These are phyloP conservation scores for Scytalidium sp. DNA, from an alignment of 2,329 filamentous ascomycete genomes.

Conservation along the genomic window DNA sequence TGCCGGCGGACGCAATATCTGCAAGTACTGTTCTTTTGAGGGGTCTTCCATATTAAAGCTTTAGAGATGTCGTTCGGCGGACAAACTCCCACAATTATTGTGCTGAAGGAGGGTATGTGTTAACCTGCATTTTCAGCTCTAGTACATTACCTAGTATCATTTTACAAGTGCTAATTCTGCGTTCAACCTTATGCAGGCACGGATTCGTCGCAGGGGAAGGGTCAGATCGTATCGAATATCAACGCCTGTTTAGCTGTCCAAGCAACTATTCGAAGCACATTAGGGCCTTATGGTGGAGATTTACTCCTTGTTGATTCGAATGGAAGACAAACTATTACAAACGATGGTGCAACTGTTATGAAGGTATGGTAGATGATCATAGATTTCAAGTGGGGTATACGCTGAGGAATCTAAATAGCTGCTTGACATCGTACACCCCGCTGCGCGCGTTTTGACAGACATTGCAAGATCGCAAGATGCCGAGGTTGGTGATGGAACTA, in stretches of 20 bases:
- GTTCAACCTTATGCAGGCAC: slow-evolving; percentile 61
- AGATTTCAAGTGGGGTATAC: slow-evolving; percentile 4
- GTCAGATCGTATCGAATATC: slow-evolving; percentile 96
- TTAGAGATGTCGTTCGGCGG: slow-evolving; percentile 85
- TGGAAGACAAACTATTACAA: slow-evolving; percentile 95
- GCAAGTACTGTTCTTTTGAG: neutral
- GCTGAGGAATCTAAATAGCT: slow-evolving; percentile 53
- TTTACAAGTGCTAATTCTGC: neutral
- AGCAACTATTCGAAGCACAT: slow-evolving; percentile 89
- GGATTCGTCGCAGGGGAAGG: slow-evolving; percentile 94
- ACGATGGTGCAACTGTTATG: slow-evolving; percentile 99
- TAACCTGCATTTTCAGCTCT: neutral
- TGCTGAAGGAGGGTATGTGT: slow-evolving; percentile 88
- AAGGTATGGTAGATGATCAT: slow-evolving; percentile 63
- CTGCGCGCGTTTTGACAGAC: slow-evolving; percentile 94
- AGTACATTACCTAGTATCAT: neutral
- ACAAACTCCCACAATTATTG: slow-evolving; percentile 96
- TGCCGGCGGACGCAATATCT: neutral
- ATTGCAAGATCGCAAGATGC: slow-evolving; percentile 99
- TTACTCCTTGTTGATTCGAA: slow-evolving; percentile 94
- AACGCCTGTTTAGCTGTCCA: slow-evolving; percentile 97
- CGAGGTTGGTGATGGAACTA: slow-evolving; percentile 97
- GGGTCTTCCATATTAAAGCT: neutral
- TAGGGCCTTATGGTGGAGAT: slow-evolving; percentile 96
- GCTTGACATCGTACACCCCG: slow-evolving; percentile 96